phyloP scores from a whole-genome alignment of 306 rosid genomes.

The Luffa acutangula region DNA sequence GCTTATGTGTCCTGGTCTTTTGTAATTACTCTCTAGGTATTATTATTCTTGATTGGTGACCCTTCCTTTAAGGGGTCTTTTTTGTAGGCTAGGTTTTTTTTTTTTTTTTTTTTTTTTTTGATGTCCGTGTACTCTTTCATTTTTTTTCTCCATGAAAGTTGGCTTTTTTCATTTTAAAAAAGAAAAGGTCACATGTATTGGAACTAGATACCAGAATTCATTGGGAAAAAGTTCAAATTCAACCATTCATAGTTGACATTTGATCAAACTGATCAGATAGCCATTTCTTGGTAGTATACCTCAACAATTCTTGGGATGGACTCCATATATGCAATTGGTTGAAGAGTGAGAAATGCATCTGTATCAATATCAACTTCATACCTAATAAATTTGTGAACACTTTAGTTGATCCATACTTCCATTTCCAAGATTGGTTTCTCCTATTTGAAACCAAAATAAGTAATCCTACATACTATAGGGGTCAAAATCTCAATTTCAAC shows the following conservation, averaged over 20 bases:
- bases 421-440: background rate
- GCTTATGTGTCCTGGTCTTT: too few species aligned
- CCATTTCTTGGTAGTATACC: slow-evolving; percentile 33
- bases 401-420: background rate
- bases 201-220: slow-evolving; percentile 78
- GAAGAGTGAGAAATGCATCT: slow-evolving; percentile 96
- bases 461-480: background rate
- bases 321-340: slow-evolving; percentile 73
- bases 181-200: slow-evolving; percentile 57
- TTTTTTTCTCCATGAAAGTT: too few species aligned
- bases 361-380: slow-evolving; percentile 69
- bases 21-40: too few species aligned
- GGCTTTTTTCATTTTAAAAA: too few species aligned
- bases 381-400: slow-evolving; percentile 32
- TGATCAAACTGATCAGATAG: slow-evolving; percentile 2
- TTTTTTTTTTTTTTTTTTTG: too few species aligned
- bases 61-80: too few species aligned
- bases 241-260: background rate
- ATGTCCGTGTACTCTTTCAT: too few species aligned
- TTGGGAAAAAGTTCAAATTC: slow-evolving; percentile 16
- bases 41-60: too few species aligned
- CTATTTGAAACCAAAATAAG: background rate
- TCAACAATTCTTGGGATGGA: slow-evolving; percentile 84
- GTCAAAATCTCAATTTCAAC: background rate
- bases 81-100: too few species aligned